Evolutionary conservation across 2,329 filamentous ascomycete genomes (phyloP), one percentile per base, ranked within the genome.

Genomic region (Alternaria viburni): DNA sequence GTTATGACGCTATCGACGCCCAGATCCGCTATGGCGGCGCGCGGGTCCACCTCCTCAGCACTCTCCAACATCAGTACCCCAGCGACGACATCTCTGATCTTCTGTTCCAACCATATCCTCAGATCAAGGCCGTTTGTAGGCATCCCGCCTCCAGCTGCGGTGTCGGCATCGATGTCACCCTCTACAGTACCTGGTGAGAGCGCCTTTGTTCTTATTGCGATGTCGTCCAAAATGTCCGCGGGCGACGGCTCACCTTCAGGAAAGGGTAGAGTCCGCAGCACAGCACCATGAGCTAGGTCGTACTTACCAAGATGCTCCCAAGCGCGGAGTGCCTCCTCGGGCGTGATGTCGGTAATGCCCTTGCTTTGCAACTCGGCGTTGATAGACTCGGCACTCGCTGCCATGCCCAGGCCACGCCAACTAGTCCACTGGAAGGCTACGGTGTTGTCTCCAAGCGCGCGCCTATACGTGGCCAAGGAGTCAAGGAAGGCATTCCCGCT

Each of bases 341-440:
- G 64, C 0, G 75, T 80, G 49, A 85, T 76, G 50, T 80, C 79
- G 1, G 81, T 82, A 54, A 85, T 81, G 5, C 82, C 82, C 62
- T 80, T 82, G 58, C 67, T 74, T 17, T 77, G 69, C 6, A 84
- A 68, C 65, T 84, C 83, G 0, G 77, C 74, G n/a, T 72, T 72
- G 19, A 84, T 69, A 63, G 81, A 81, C 12, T 80, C 79, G 0
- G 78, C 76, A 49, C 70, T 45, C n/a, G 41, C 43, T 68, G 76
- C 80, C 73, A 84, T 76, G 3, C 82, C 82, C 26, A 83, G 61
- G 0, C 77, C 79, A 0, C 76, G 73, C 83, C 83, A 84, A 2
- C 70, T 72, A 3, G 81, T 83, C 79, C 79, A 84, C 57, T 82
- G 79, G 56, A 85, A 76, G 0, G 81, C 77, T 15, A 83, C 66